A percentile compares a stretch with the other conserved stretches of the same genome.
phyloP scores from a whole-genome alignment of 805 yeast species.

The Jamesozyma spencerorum region DNA sequence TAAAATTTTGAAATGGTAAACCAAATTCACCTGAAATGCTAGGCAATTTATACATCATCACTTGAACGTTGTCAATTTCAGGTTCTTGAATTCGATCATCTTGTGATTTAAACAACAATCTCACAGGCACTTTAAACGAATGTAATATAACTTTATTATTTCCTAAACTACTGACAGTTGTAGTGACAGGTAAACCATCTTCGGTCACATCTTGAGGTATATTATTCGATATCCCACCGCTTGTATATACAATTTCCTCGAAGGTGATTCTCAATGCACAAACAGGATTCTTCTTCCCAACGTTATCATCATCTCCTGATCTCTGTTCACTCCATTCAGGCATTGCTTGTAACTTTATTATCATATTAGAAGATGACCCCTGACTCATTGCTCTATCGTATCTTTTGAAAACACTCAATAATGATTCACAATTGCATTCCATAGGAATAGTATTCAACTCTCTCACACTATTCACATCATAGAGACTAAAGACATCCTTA shows the following conservation, averaged over 20 bases:
- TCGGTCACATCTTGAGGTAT: slow-evolving; percentile 4
- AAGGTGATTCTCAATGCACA: slow-evolving; percentile 25
- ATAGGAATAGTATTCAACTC: slow-evolving; percentile 23
- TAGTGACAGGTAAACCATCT: slow-evolving; percentile 1
- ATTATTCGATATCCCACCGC: slow-evolving; percentile 6
- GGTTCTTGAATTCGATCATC: slow-evolving; percentile 56
- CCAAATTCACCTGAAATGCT: slow-evolving; percentile 24
- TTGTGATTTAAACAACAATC: slow-evolving; percentile 46
- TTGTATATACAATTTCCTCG: slow-evolving; percentile 21
- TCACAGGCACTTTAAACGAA: slow-evolving; percentile 62
- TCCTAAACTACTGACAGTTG: slow-evolving; percentile 3
- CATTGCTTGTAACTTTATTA: slow-evolving; percentile 21
- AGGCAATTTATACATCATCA: slow-evolving; percentile 43
- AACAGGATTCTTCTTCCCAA: slow-evolving; percentile 15
- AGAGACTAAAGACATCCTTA: slow-evolving; percentile 22
- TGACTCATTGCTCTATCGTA: slow-evolving; percentile 25
- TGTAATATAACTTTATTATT: slow-evolving; percentile 41
- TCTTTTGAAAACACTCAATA: slow-evolving; percentile 23
- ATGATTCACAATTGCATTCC: slow-evolving; percentile 28
- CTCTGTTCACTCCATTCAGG: slow-evolving; percentile 20
- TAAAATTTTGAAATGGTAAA: slow-evolving; percentile 40
- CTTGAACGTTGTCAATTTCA: slow-evolving; percentile 42
- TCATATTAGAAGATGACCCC: slow-evolving; percentile 23
- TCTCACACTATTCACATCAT: slow-evolving; percentile 21
- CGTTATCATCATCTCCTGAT: not conserved